Percentiles rank a stretch among this genome's conserved stretches.
Evolutionary conservation across 306 rosid genomes (phyloP).

Genomic region (Hylodesmum podocarpum): DNA sequence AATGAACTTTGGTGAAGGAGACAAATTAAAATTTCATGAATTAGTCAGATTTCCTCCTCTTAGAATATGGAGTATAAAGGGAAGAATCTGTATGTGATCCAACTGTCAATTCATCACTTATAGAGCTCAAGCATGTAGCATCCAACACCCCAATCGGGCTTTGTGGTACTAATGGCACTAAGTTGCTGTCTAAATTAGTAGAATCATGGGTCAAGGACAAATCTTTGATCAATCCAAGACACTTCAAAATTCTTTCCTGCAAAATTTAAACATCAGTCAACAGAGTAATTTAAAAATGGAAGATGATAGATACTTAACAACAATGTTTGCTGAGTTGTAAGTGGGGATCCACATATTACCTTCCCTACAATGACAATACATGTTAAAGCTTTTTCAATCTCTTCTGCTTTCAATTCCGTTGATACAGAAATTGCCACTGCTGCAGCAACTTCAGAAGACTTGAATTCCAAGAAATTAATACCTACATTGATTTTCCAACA

Average conservation of each 20-base stretch:
- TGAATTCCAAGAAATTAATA: constrained; percentile 81
- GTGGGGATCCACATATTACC: constrained; percentile 46
- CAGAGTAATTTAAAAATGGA: constrained; percentile 9
- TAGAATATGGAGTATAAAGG: constrained; percentile 36
- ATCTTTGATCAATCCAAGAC: constrained; percentile 58
- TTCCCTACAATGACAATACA: constrained; percentile 47
- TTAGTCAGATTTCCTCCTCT: constrained; percentile 40
- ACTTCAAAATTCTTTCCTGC: constrained; percentile 77
- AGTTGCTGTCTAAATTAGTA: constrained; percentile 30
- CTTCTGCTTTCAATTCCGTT: constrained; percentile 44
- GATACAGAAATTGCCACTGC: constrained; percentile 67
- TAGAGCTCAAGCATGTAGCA: constrained; percentile 58
- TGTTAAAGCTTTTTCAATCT: constrained; percentile 45
- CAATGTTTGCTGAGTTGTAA: neutral
- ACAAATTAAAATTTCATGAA: constrained; percentile 50
- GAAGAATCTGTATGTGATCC: constrained; percentile 53
- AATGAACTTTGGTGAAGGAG: constrained; percentile 41
- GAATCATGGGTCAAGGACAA: constrained; percentile 37
- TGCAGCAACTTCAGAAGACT: constrained; percentile 84
- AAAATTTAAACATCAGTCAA: constrained; percentile 32
- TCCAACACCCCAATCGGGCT: constrained; percentile 72
- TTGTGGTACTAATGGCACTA: constrained; percentile 38
- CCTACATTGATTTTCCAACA: constrained; percentile 58
- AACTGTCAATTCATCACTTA: constrained; percentile 52
- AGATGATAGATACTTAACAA: neutral